These are phyloP conservation scores for Obelidium mucronatum DNA, from an alignment of 192 early-diverging fungal genomes.

Conservation along the genomic window DNA sequence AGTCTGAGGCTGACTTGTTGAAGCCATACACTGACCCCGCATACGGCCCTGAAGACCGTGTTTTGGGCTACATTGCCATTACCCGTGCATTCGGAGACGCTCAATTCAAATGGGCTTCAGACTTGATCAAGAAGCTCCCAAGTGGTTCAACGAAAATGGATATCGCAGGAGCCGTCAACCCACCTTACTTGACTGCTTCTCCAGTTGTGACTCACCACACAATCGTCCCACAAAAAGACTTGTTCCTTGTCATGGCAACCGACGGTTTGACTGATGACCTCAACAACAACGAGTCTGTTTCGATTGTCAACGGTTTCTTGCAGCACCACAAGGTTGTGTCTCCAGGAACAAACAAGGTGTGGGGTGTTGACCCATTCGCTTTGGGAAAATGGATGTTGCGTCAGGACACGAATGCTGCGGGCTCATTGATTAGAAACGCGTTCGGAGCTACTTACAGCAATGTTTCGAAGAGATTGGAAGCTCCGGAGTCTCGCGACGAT, in stretches of 20 bases:
- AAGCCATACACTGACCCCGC: not conserved
- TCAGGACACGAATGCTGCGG: slow-evolving; percentile 46
- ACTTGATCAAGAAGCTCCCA: slow-evolving; percentile 26
- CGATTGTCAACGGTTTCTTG: slow-evolving; percentile 42
- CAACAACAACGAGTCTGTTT: slow-evolving; percentile 38
- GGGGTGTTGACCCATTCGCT: not conserved
- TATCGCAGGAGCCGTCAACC: slow-evolving; percentile 41
- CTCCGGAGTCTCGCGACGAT: slow-evolving; percentile 52
- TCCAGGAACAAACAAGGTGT: not conserved
- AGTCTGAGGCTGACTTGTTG: slow-evolving; percentile 42
- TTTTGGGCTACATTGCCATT: slow-evolving; percentile 57
- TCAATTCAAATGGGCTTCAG: slow-evolving; percentile 50
- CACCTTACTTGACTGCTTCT: slow-evolving; percentile 59
- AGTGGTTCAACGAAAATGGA: not conserved
- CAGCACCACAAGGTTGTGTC: not conserved
- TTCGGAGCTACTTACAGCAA: slow-evolving; percentile 34
- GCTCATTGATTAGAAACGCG: slow-evolving; percentile 50
- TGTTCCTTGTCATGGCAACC: slow-evolving; percentile 53
- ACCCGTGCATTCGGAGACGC: slow-evolving; percentile 59
- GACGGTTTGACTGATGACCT: slow-evolving; percentile 59
- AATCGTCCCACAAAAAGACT: slow-evolving; percentile 39
- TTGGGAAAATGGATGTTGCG: slow-evolving; percentile 5
- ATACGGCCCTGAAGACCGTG: slow-evolving; percentile 35
- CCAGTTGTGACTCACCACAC: slow-evolving; percentile 53
- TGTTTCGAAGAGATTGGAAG: slow-evolving; percentile 36